These are phyloP conservation scores for Suillus tomentosus DNA, from an alignment of 768 basidiomycete species.

Conservation along the genomic window DNA sequence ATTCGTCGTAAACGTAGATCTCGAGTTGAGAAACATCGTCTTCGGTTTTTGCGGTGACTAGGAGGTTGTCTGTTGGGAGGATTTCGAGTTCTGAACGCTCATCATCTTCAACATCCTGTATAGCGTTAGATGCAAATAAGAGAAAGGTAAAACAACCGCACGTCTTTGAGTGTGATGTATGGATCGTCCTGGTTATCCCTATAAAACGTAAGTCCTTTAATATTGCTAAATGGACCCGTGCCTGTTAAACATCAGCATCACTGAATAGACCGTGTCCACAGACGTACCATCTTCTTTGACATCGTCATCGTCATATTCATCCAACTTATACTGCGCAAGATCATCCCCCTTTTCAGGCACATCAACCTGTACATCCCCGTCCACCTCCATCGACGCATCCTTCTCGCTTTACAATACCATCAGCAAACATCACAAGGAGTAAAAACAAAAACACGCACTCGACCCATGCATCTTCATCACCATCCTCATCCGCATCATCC, in stretches of 20 bases:
- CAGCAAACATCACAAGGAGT: constrained; percentile 20
- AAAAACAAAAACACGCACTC: constrained; percentile 63
- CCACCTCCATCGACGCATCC: constrained; percentile 66
- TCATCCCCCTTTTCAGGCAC: constrained; percentile 54
- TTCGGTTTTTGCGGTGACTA: constrained; percentile 92
- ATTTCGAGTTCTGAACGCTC: constrained; percentile 92
- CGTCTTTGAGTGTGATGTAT: constrained; percentile 95
- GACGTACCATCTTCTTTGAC: constrained; percentile 38
- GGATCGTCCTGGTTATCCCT: constrained; percentile 93
- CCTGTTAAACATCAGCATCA: constrained; percentile 37
- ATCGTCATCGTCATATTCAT: constrained; percentile 85
- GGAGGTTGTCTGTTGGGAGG: constrained; percentile 86
- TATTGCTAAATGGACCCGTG: constrained; percentile 86
- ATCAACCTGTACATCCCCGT: constrained; percentile 34
- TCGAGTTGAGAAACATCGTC: constrained; percentile 96
- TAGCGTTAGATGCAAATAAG: constrained; percentile 17
- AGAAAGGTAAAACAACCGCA: constrained; percentile 34
- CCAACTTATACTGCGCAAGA: constrained; percentile 85
- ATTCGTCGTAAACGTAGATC: constrained; percentile 93
- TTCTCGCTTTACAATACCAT: constrained; percentile 40
- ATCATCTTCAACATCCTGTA: constrained; percentile 70
- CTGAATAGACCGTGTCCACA: not conserved
- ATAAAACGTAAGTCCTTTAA: constrained; percentile 93
- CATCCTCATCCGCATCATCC: constrained; percentile 53
- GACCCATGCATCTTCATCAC: constrained; percentile 69